These are phyloP conservation scores for Fusarium ambrosium DNA, from an alignment of 2,329 filamentous ascomycete genomes.

Conservation along the genomic window DNA sequence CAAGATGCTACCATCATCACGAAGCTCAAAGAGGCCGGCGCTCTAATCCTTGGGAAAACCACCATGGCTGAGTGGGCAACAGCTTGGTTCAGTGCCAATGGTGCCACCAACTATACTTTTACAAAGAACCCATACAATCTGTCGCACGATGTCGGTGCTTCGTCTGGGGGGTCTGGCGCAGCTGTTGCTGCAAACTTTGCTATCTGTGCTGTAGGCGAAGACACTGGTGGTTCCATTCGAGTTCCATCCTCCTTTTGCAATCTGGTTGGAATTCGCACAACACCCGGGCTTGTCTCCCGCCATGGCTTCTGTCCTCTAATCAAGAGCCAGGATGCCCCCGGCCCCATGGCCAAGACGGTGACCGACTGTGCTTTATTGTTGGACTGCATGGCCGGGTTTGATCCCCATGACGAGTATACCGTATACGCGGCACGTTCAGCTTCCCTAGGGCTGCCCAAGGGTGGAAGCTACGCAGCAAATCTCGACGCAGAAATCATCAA, in stretches of 20 bases:
- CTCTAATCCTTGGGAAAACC: neutral
- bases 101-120: neutral
- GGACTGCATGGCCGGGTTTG: too few relatives aligned
- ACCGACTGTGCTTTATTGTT: too few relatives aligned
- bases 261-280: neutral
- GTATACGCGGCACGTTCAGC: too few relatives aligned
- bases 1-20: neutral
- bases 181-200: neutral
- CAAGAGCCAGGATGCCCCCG: too few relatives aligned
- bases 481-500: too few relatives aligned
- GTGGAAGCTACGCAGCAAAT: too few relatives aligned
- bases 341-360: too few relatives aligned
- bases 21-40: neutral
- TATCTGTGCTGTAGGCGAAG: neutral
- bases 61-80: neutral
- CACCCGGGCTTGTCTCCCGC: neutral
- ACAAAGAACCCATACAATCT: neutral
- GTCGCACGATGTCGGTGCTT: neutral
- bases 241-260: neutral
- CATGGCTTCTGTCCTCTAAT: too few relatives aligned
- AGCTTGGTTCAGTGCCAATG: neutral
- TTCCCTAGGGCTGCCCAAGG: too few relatives aligned
- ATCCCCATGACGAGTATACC: too few relatives aligned
- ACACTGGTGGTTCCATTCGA: neutral
- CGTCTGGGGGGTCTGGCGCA: neutral